Percentiles rank a stretch among this genome's conserved stretches.
These are phyloP conservation scores for Penicillium aurantiogriseum DNA, from an alignment of 2,329 filamentous ascomycete genomes.

Conservation along the genomic window DNA sequence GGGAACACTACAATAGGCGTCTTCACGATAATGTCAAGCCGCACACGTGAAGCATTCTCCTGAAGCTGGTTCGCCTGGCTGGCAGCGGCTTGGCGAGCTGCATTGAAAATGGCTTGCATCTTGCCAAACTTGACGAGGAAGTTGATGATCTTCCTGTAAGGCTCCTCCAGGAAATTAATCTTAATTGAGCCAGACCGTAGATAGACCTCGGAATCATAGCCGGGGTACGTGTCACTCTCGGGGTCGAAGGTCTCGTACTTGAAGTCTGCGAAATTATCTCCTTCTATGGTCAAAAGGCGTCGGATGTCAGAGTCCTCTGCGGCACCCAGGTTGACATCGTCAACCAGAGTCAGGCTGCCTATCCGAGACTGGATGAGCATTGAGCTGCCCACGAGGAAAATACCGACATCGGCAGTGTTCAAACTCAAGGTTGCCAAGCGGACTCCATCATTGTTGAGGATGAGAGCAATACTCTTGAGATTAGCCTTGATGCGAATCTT, in stretches of 20 bases:
- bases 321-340: constrained; percentile 91
- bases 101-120: constrained; percentile 99
- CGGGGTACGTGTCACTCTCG: constrained; percentile 74
- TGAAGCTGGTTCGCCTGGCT: constrained; percentile 92
- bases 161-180: constrained; percentile 94
- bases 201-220: constrained; percentile 89
- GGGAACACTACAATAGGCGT: constrained; percentile 97
- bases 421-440: constrained; percentile 88
- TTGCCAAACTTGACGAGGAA: constrained; percentile 98
- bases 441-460: constrained; percentile 97
- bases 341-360: constrained; percentile 82
- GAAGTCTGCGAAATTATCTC: constrained; percentile 93
- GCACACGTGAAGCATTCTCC: constrained; percentile 83
- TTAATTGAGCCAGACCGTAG: constrained; percentile 92
- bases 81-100: constrained; percentile 88
- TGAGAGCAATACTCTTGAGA: constrained; percentile 86
- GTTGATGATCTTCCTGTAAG: constrained; percentile 95
- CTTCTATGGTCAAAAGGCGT: constrained; percentile 89
- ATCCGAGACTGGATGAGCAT: constrained; percentile 86
- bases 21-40: constrained; percentile 89
- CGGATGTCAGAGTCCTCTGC: constrained; percentile 76
- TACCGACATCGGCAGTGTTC: constrained; percentile 85
- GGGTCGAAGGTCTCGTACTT: constrained; percentile 94
- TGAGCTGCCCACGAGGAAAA: constrained; percentile 80
- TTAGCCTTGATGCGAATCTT: constrained; percentile 94